Evolutionary conservation across 2,329 filamentous ascomycete species (phyloP).

Genomic region (Fusarium irregulare): DNA sequence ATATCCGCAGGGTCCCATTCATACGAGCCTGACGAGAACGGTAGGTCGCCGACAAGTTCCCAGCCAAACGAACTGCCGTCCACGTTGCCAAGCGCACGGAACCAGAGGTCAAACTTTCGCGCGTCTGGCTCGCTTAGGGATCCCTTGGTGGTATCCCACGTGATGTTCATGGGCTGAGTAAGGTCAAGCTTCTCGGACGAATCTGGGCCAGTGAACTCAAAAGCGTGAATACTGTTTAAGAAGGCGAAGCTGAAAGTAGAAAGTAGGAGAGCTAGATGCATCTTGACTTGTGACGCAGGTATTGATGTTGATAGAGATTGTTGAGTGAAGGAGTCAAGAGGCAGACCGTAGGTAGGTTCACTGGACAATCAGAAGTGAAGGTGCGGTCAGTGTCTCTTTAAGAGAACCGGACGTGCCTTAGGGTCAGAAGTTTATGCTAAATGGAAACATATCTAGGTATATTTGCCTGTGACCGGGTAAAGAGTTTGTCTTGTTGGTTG

Average conservation of each 20-base stretch:
- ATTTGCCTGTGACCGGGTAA: background rate
- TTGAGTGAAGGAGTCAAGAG: background rate
- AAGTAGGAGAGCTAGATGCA: background rate
- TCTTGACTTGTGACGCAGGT: background rate
- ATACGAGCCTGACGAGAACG: background rate
- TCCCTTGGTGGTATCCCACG: background rate
- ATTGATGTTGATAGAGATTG: too few relatives aligned
- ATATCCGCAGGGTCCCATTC: background rate
- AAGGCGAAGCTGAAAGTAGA: background rate
- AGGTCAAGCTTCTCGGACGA: background rate
- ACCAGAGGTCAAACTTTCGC: background rate
- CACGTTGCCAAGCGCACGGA: background rate
- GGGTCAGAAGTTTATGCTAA: background rate
- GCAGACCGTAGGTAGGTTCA: too few relatives aligned
- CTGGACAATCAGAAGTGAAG: too few relatives aligned
- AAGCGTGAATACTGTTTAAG: background rate
- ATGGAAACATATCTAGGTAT: too few relatives aligned
- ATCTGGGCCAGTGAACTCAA: slow-evolving; percentile 5
- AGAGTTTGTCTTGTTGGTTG: background rate
- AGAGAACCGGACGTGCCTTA: background rate
- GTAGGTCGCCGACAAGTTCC: background rate
- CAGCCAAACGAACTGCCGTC: background rate
- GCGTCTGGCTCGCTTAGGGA: background rate
- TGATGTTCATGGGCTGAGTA: background rate
- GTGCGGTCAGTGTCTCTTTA: too few relatives aligned